A percentile compares a stretch with the other conserved stretches of the same genome.
Conservation (phyloP, 2,329 filamentous ascomycete species). For the Teratosphaeria zuluensis region DNA sequence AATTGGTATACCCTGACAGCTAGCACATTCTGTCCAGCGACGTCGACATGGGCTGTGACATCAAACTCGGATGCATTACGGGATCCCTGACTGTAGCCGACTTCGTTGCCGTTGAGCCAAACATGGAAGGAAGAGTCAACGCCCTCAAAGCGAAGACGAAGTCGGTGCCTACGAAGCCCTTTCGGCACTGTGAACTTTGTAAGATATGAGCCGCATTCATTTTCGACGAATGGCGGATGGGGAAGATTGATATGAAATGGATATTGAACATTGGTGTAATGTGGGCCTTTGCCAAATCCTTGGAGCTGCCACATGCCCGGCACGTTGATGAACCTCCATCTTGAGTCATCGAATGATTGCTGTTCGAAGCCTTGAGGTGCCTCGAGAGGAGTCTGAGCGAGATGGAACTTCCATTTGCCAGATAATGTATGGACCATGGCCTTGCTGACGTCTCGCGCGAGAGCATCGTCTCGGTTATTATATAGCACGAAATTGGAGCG, state of each 20-base stretch:
- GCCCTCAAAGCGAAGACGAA: conserved; percentile 59
- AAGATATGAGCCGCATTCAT: conserved; percentile 55
- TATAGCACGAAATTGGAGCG: conserved; percentile 50
- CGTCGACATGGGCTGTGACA: conserved; percentile 43
- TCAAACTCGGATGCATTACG: conserved; percentile 64
- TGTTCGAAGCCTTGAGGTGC: conserved; percentile 27
- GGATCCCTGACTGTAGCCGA: conserved; percentile 61
- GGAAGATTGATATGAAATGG: conserved; percentile 49
- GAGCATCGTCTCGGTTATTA: conserved; percentile 39
- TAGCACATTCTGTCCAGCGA: conserved; percentile 43
- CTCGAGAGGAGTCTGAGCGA: conserved; percentile 27
- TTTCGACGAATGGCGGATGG: conserved; percentile 47
- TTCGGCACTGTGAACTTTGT: conserved; percentile 46
- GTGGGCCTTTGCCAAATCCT: conserved; percentile 52
- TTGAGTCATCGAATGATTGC: conserved; percentile 25
- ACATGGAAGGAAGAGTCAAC: conserved; percentile 64
- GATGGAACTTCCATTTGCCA: conserved; percentile 31
- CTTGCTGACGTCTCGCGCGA: conserved; percentile 30
- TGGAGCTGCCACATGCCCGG: conserved; percentile 60
- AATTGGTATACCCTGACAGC: conserved; percentile 61
- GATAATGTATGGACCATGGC: conserved; percentile 23
- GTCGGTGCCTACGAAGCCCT: conserved; percentile 38
- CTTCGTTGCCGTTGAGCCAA: conserved; percentile 53
- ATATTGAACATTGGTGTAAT: conserved; percentile 60
- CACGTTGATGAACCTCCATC: conserved; percentile 48